A percentile compares a stretch with the other conserved stretches of the same genome.
phyloP scores from a whole-genome alignment of 2,329 filamentous ascomycete species.

The Sclerotinia minor region DNA sequence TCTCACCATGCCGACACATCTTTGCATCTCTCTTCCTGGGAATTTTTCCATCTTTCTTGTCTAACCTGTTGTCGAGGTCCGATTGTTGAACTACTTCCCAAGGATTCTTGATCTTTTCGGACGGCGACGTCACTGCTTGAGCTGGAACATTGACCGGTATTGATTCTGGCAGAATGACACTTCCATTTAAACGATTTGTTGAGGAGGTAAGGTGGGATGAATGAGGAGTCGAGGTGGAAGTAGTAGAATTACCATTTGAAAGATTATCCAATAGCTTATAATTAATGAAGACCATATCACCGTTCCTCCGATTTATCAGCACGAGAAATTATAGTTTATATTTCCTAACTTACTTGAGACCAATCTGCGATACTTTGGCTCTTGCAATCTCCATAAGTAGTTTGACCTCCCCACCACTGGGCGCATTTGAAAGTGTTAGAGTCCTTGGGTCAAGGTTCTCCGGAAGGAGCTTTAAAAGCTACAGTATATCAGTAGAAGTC shows the following conservation, averaged over 20 bases:
- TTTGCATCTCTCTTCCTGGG: conserved; percentile 68
- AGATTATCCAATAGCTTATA: conserved; percentile 64
- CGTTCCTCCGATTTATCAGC: conserved; percentile 60
- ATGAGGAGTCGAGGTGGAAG: conserved; percentile 37
- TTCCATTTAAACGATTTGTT: conserved; percentile 74
- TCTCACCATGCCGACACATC: conserved; percentile 94
- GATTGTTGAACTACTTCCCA: conserved; percentile 94
- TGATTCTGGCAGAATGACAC: conserved; percentile 69
- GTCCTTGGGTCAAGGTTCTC: conserved; percentile 60
- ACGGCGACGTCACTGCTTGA: conserved; percentile 53
- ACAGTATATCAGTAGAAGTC: conserved; percentile 29
- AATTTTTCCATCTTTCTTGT: conserved; percentile 89
- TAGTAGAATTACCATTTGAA: conserved; percentile 46
- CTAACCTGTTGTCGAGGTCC: conserved; percentile 79
- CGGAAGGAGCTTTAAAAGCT: conserved; percentile 62
- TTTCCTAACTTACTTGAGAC: conserved; percentile 52
- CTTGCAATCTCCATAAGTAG: conserved; percentile 57
- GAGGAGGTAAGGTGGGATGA: conserved; percentile 43
- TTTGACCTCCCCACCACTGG: conserved; percentile 59
- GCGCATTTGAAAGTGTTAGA: conserved; percentile 62
- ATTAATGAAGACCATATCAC: conserved; percentile 84
- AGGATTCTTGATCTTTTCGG: conserved; percentile 73
- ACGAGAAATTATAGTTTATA: not conserved
- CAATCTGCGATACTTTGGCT: conserved; percentile 59
- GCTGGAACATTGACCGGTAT: conserved; percentile 59